Evolutionary conservation across 2,329 filamentous ascomycete species (phyloP).

Genomic region (Blastomyces emzantsi): DNA sequence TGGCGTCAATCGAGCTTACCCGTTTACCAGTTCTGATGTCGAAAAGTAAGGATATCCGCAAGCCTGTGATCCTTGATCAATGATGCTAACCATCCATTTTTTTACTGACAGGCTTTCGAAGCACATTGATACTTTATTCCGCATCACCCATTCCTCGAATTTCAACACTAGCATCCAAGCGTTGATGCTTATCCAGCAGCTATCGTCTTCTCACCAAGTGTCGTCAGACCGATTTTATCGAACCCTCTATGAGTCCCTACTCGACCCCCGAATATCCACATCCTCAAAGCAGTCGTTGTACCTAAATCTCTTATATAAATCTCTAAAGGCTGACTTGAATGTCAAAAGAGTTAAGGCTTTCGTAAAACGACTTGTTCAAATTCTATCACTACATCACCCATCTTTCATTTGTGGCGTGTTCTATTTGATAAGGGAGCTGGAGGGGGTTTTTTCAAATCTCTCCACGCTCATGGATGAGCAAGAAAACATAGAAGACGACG

Average conservation of each 20-base stretch:
- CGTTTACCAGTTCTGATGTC: constrained; percentile 76
- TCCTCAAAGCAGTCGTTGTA: constrained; percentile 96
- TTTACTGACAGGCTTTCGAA: constrained; percentile 56
- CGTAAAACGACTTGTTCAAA: constrained; percentile 82
- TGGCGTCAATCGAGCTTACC: constrained; percentile 91
- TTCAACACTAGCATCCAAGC: constrained; percentile 98
- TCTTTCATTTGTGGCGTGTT: constrained; percentile 90
- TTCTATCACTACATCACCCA: constrained; percentile 80
- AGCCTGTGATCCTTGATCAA: constrained; percentile 9
- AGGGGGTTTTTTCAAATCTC: constrained; percentile 69
- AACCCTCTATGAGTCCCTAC: constrained; percentile 86
- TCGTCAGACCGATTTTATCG: constrained; percentile 88
- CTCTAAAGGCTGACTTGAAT: constrained; percentile 83
- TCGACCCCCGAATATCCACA: constrained; percentile 77
- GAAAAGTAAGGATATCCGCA: constrained; percentile 48
- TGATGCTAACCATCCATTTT: constrained; percentile 19
- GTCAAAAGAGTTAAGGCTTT: constrained; percentile 91
- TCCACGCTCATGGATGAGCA: constrained; percentile 69
- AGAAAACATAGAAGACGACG: constrained; percentile 65
- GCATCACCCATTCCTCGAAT: constrained; percentile 93
- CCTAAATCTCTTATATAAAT: constrained; percentile 80
- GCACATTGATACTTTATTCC: constrained; percentile 89
- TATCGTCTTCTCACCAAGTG: constrained; percentile 70
- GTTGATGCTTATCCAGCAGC: constrained; percentile 86
- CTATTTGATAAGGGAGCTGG: constrained; percentile 76